Evolutionary conservation across 2,329 filamentous ascomycete species (phyloP).

Genomic region (Trichophyton schoenleinii): DNA sequence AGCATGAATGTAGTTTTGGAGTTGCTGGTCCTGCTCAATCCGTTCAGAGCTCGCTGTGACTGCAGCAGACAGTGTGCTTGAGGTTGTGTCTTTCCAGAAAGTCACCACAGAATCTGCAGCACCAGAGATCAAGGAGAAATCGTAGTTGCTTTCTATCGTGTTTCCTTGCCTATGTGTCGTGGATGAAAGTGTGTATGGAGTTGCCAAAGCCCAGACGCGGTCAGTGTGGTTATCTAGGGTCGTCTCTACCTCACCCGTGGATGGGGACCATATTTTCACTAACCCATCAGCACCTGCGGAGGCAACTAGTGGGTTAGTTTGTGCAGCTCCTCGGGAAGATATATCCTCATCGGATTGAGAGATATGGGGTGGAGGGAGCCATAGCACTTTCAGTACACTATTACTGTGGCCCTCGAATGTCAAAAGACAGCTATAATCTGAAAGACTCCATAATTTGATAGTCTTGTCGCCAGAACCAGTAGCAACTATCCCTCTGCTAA

Average conservation of each 20-base stretch:
- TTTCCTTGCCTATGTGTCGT: constrained; percentile 21
- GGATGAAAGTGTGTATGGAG: constrained; percentile 34
- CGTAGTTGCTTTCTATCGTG: constrained; percentile 23
- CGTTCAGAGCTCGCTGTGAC: constrained; percentile 62
- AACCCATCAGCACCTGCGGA: constrained; percentile 88
- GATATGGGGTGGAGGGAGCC: constrained; percentile 50
- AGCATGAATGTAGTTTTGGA: constrained; percentile 82
- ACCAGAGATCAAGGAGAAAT: constrained; percentile 69
- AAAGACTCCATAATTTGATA: constrained; percentile 84
- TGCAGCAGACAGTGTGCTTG: constrained; percentile 61
- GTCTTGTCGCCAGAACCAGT: constrained; percentile 95
- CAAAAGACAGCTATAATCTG: constrained; percentile 80
- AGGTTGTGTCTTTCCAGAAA: constrained; percentile 90
- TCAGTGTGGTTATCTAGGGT: constrained; percentile 97
- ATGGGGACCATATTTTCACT: constrained; percentile 91
- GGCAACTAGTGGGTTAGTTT: constrained; percentile 43
- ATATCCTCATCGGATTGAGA: constrained; percentile 23
- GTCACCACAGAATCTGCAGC: constrained; percentile 86
- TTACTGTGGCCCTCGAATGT: constrained; percentile 96
- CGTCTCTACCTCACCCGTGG: constrained; percentile 68
- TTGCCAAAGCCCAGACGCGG: constrained; percentile 84
- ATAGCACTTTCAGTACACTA: constrained; percentile 84
- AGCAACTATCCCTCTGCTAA: constrained; percentile 65
- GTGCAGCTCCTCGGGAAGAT: constrained; percentile 20
- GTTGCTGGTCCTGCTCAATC: constrained; percentile 85